Conservation (phyloP, 768 basidiomycete genomes). For the Hygrocybe punicea region DNA sequence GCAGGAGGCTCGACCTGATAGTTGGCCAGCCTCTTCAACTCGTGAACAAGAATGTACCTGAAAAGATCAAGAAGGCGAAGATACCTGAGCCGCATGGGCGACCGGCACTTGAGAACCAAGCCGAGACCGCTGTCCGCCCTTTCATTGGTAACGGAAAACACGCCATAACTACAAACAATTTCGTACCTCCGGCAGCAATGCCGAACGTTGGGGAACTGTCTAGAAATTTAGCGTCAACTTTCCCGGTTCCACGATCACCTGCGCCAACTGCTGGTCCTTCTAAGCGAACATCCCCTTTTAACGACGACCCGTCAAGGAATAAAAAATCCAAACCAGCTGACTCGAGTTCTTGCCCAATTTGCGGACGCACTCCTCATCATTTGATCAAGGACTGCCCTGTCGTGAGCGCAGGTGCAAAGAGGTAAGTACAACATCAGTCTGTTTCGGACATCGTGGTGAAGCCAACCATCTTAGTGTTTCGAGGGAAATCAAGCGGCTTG, state of each 20-base stretch:
- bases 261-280: slow-evolving; percentile 19
- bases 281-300: slow-evolving; percentile 36
- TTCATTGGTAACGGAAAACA: too few relatives aligned
- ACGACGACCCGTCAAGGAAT: slow-evolving; percentile 19
- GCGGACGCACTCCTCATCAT: slow-evolving; percentile 44
- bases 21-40: slow-evolving; percentile 62
- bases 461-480: slow-evolving; percentile 34
- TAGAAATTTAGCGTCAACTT: too few relatives aligned
- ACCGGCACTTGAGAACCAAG: too few relatives aligned
- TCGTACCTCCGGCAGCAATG: too few relatives aligned
- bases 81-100: neutral
- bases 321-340: slow-evolving; percentile 37
- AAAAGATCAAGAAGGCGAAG: neutral
- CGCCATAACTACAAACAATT: too few relatives aligned
- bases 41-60: slow-evolving; percentile 30
- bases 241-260: neutral
- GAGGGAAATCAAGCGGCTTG: slow-evolving; percentile 44
- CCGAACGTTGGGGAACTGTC: too few relatives aligned
- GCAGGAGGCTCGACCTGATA: slow-evolving; percentile 56
- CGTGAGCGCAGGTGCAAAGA: slow-evolving; percentile 49
- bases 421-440: slow-evolving; percentile 36
- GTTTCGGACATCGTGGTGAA: neutral
- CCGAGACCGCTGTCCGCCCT: too few relatives aligned
- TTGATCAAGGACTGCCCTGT: slow-evolving; percentile 54
- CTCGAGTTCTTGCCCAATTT: slow-evolving; percentile 46